Conservation (phyloP, 106 monocot species). For the Allium fistulosum region DNA sequence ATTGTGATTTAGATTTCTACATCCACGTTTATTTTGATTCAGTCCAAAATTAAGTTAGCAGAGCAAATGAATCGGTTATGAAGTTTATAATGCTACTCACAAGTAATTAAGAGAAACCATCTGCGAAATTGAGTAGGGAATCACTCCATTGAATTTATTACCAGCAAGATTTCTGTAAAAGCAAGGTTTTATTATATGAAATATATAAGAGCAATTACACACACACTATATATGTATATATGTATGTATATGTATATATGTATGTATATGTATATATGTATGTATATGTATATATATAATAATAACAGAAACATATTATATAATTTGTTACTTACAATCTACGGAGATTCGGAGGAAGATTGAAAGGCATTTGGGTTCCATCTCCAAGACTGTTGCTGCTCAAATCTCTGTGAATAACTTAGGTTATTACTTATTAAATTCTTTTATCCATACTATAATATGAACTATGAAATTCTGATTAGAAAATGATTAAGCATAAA, state of each 20-base stretch:
- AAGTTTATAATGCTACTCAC: slow-evolving; percentile 17
- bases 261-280: background rate
- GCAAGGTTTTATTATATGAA: slow-evolving; percentile 3
- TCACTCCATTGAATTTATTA: slow-evolving; percentile 33
- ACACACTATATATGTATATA: background rate
- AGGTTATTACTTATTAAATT: background rate
- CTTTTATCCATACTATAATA: too few species aligned
- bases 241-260: background rate
- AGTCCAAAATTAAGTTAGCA: slow-evolving; percentile 4
- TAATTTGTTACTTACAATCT: slow-evolving; percentile 19
- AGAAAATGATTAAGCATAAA: too few species aligned
- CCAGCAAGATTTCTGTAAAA: slow-evolving; percentile 54
- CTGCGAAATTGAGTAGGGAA: slow-evolving; percentile 52
- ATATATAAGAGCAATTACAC: background rate
- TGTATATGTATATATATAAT: background rate
- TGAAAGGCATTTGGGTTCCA: slow-evolving; percentile 20
- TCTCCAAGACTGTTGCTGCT: slow-evolving; percentile 43
- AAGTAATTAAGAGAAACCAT: slow-evolving; percentile 51
- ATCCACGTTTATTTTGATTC: background rate
- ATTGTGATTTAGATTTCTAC: slow-evolving; percentile 58
- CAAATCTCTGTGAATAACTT: slow-evolving; percentile 23
- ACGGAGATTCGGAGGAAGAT: slow-evolving; percentile 30
- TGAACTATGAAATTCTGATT: too few species aligned
- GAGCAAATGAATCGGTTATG: too few species aligned
- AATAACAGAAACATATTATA: background rate